phyloP scores from a whole-genome alignment of 2,329 filamentous ascomycete species.

The Periconia macrospinosa region DNA sequence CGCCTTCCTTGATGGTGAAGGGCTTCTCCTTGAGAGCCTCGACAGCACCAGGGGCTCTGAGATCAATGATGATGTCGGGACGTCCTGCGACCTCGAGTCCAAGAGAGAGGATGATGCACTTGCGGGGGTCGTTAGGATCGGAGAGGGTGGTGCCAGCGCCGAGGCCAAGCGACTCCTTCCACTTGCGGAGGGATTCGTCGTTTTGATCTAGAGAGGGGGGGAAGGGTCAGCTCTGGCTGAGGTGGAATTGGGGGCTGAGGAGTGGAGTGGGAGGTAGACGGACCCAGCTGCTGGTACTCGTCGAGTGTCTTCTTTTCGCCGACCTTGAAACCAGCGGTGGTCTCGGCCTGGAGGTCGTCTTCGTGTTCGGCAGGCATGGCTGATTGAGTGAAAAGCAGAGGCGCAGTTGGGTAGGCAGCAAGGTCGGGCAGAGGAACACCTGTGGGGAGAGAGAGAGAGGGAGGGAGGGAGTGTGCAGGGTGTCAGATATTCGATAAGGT shows the following conservation, averaged over 20 bases:
- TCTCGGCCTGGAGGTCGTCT: conserved; percentile 83
- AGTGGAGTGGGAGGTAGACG: conserved; percentile 40
- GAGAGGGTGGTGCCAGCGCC: conserved; percentile 59
- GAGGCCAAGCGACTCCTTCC: conserved; percentile 95
- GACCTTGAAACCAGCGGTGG: conserved; percentile 96
- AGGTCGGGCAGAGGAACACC: conserved; percentile 3
- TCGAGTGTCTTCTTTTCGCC: conserved; percentile 98
- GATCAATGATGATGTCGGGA: conserved; percentile 83
- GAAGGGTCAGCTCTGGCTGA: not conserved
- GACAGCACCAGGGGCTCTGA: conserved; percentile 73
- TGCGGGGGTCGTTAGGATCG: conserved; percentile 73
- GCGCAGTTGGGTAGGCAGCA: conserved; percentile 3
- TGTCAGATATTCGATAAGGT: not conserved
- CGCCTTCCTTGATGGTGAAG: conserved; percentile 96
- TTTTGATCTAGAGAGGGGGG: conserved; percentile 56
- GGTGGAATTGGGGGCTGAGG: not conserved
- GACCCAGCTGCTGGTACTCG: conserved; percentile 92
- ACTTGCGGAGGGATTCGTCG: conserved; percentile 94
- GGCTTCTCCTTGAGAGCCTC: conserved; percentile 83
- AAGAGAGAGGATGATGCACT: conserved; percentile 90
- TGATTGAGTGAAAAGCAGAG: conserved; percentile 10
- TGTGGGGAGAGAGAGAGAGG: not conserved
- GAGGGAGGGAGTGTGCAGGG: not conserved
- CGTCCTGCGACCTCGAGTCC: conserved; percentile 85
- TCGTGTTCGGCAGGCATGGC: conserved; percentile 50